Evolutionary conservation across 805 yeast species (phyloP), one percentile per base, ranked within the genome.

Genomic region (Saccharomycopsis vini): DNA sequence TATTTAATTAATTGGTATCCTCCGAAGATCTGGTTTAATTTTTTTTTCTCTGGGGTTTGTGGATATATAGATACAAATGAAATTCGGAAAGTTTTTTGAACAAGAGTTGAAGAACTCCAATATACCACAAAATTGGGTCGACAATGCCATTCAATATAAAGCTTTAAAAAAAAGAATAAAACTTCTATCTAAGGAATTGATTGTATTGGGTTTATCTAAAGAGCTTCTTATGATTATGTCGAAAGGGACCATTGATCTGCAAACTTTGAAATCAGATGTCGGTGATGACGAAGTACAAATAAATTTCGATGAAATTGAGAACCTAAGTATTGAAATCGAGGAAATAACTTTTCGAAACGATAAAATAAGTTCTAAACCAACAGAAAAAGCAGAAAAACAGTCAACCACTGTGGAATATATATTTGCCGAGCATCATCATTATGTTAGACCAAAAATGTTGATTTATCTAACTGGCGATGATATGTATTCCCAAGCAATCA

Each of bases 31-130:
- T n/a, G n/a, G n/a, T n/a, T n/a, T n/a, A n/a, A n/a, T n/a, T n/a
- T n/a, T n/a, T n/a, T n/a, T n/a, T n/a, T n/a, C n/a, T n/a, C n/a
- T n/a, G n/a, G n/a, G n/a, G n/a, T n/a, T n/a, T n/a, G n/a, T n/a
- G n/a, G n/a, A n/a, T n/a, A n/a, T n/a, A n/a, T n/a, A n/a, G n/a
- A n/a, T n/a, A n/a, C n/a, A n/a, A n/a, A 83, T 83, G 90, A 83
- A 82, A 68, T 82, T 83, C 57, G 89, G 86, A 3, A 83, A 82
- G 57, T 71, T 73, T 4, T 72, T 79, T 45, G 81, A 82, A 55
- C 75, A 79, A 52, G 72, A 77, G 2, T 66, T 83, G 20, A 66
- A 65, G 30, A 79, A 73, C 43, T 81, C 77, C 39, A 69, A 71
- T 2, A 66, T 81, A 13, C 90, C 90, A 4, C 67, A 64, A 22